These are phyloP conservation scores for Geopyxis carbonaria DNA, from an alignment of 495 filamentous ascomycete genomes.

Conservation along the genomic window DNA sequence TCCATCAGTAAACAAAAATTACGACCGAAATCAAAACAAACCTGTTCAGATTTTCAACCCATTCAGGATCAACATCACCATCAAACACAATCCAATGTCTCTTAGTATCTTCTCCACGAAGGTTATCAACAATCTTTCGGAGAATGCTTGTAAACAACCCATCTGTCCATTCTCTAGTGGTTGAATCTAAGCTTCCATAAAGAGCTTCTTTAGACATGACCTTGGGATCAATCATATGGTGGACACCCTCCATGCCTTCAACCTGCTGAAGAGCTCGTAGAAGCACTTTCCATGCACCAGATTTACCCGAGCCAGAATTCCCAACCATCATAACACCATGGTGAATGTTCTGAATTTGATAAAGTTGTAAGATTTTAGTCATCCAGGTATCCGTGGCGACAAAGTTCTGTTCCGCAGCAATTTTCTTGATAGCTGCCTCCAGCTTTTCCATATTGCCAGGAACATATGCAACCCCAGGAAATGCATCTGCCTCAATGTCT, in stretches of 20 bases:
- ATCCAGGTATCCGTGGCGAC: constrained; percentile 90
- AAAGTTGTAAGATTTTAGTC: constrained; percentile 86
- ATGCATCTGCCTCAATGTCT: constrained; percentile 64
- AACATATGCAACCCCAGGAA: constrained; percentile 84
- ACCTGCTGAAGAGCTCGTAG: constrained; percentile 80
- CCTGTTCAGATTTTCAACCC: constrained; percentile 97
- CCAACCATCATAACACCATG: constrained; percentile 99
- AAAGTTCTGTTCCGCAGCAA: constrained; percentile 64
- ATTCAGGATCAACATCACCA: constrained; percentile 95
- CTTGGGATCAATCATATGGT: constrained; percentile 95
- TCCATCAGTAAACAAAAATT: background rate
- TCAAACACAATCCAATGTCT: constrained; percentile 99
- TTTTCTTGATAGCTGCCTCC: constrained; percentile 59
- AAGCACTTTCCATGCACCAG: constrained; percentile 84
- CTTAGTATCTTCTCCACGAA: constrained; percentile 89
- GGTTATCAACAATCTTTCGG: constrained; percentile 95
- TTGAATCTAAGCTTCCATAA: constrained; percentile 88
- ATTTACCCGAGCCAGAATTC: constrained; percentile 87
- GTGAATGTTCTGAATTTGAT: constrained; percentile 92
- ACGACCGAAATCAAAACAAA: constrained; percentile 4
- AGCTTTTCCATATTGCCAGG: constrained; percentile 69
- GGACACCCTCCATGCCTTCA: constrained; percentile 82
- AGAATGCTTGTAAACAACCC: constrained; percentile 95
- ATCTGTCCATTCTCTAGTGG: constrained; percentile 95
- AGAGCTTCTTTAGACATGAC: constrained; percentile 98